Conservation (phyloP, 495 filamentous ascomycete genomes). For the Venustampulla echinocandica region DNA sequence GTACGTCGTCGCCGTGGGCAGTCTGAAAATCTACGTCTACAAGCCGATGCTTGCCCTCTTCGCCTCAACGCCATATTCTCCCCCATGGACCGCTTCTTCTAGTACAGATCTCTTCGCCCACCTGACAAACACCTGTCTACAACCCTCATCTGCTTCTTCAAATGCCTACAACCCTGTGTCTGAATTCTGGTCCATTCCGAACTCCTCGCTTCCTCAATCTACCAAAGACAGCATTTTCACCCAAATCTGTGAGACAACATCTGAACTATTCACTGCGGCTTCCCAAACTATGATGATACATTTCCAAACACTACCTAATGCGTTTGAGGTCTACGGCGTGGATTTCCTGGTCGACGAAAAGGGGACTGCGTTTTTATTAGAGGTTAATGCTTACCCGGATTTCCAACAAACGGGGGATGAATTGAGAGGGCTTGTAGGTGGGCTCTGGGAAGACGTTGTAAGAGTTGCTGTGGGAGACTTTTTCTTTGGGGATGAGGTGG, state of each 20-base stretch:
- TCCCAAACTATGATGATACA: constrained; percentile 73
- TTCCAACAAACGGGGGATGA: constrained; percentile 82
- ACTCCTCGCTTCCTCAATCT: background rate
- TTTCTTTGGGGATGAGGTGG: constrained; percentile 35
- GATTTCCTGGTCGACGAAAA: constrained; percentile 75
- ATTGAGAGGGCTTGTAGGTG: constrained; percentile 57
- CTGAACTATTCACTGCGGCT: constrained; percentile 75
- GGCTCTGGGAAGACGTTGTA: constrained; percentile 67
- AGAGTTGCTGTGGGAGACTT: constrained; percentile 55
- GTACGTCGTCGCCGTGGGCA: constrained; percentile 75
- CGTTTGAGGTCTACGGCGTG: constrained; percentile 85
- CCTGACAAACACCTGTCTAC: constrained; percentile 94
- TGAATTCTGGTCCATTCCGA: constrained; percentile 30
- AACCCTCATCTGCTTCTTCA: constrained; percentile 67
- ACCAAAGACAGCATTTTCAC: constrained; percentile 52
- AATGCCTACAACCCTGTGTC: constrained; percentile 14
- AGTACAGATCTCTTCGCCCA: constrained; percentile 54
- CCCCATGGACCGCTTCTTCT: constrained; percentile 26
- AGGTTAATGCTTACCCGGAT: constrained; percentile 96
- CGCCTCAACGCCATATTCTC: constrained; percentile 56
- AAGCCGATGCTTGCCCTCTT: constrained; percentile 87
- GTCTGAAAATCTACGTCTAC: constrained; percentile 79
- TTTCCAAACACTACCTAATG: constrained; percentile 82
- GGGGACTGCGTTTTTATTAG: constrained; percentile 63
- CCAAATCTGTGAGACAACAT: constrained; percentile 67